Percentiles rank a stretch among this genome's conserved stretches.
phyloP scores from a whole-genome alignment of 495 filamentous ascomycete species.

The Staphylotrichum tortipilum region DNA sequence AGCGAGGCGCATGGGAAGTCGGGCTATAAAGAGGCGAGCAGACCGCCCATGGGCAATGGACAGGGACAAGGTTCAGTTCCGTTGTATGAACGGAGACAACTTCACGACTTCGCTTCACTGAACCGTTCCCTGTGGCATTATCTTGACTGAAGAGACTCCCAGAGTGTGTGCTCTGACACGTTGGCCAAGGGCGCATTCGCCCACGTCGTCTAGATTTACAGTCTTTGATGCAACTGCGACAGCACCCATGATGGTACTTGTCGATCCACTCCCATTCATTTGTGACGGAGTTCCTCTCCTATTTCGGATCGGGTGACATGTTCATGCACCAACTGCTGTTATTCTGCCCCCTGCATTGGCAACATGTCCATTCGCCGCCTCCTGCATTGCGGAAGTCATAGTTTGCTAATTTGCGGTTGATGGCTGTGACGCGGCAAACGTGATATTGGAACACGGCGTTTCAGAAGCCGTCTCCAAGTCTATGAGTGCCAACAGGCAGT shows the following conservation, averaged over 20 bases:
- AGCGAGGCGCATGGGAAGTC: too few relatives aligned
- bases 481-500: slow-evolving; percentile 34
- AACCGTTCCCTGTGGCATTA: too few relatives aligned
- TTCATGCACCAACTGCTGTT: slow-evolving; percentile 33
- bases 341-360: slow-evolving; percentile 33
- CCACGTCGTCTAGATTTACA: too few relatives aligned
- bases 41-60: too few relatives aligned
- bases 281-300: slow-evolving; percentile 30
- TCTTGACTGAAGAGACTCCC: too few relatives aligned
- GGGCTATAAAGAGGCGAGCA: too few relatives aligned
- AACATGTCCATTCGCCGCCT: slow-evolving; percentile 36
- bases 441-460: slow-evolving; percentile 32
- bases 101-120: too few relatives aligned
- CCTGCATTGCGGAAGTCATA: slow-evolving; percentile 31
- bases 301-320: slow-evolving; percentile 15
- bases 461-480: slow-evolving; percentile 34
- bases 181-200: too few relatives aligned
- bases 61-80: too few relatives aligned
- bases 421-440: slow-evolving; percentile 30
- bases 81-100: too few relatives aligned
- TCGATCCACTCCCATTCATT: slow-evolving; percentile 27
- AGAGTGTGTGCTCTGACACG: too few relatives aligned
- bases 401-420: slow-evolving; percentile 28
- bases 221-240: slow-evolving; percentile 30
- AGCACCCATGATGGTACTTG: slow-evolving; percentile 36